Percentiles rank a stretch among this genome's conserved stretches.
Conservation (phyloP, 2,329 filamentous ascomycete genomes). For the Venturia nashicola region DNA sequence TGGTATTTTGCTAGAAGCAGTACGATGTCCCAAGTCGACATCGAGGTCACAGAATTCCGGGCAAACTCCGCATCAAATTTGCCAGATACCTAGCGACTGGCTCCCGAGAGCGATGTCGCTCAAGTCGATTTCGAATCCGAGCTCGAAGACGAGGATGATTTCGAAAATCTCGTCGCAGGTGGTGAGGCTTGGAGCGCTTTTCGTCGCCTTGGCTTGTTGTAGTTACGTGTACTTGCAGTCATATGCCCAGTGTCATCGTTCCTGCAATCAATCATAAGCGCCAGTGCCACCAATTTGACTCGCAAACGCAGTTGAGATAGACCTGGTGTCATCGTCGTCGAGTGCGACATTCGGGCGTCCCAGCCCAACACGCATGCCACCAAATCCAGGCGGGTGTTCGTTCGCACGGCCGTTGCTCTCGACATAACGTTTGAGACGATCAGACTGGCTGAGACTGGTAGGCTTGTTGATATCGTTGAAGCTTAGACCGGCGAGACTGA, state of each 20-base stretch:
- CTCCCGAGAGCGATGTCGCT: background rate
- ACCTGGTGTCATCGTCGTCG: slow-evolving; percentile 87
- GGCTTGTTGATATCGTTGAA: slow-evolving; percentile 60
- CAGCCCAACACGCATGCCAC: slow-evolving; percentile 21
- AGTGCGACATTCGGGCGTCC: slow-evolving; percentile 28
- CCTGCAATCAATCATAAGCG: slow-evolving; percentile 42
- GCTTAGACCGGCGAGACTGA: slow-evolving; percentile 75
- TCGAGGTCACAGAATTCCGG: background rate
- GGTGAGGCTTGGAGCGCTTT: background rate
- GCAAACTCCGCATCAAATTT: background rate
- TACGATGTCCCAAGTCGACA: background rate
- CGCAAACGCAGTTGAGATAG: slow-evolving; percentile 90
- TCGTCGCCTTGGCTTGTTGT: background rate
- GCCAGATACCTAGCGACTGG: background rate
- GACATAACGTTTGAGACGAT: slow-evolving; percentile 88
- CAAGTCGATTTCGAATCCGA: background rate
- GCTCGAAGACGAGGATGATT: background rate
- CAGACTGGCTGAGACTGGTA: slow-evolving; percentile 65
- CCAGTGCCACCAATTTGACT: slow-evolving; percentile 73
- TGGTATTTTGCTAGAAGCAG: background rate
- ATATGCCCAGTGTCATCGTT: background rate
- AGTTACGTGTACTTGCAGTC: background rate
- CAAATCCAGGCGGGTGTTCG: slow-evolving; percentile 21
- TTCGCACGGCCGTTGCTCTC: slow-evolving; percentile 65
- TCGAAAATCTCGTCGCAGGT: background rate